Percentiles rank a stretch among this genome's conserved stretches.
These are phyloP conservation scores for Cyberlindnera galapagoensis DNA, from an alignment of 805 yeast species.

Conservation along the genomic window DNA sequence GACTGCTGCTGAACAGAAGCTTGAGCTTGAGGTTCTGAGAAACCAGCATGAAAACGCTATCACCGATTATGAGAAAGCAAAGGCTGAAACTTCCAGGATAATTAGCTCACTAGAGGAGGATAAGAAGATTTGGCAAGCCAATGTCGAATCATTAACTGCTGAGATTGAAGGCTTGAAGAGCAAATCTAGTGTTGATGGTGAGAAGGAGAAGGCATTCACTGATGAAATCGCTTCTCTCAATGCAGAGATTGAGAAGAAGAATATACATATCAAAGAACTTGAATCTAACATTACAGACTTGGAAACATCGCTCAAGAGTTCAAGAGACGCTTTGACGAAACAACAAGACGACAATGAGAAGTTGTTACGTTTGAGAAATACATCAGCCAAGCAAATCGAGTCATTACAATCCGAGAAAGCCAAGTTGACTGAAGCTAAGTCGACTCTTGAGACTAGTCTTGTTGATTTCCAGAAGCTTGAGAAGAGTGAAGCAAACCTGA, in stretches of 20 bases:
- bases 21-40: slow-evolving; percentile 25
- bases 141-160: slow-evolving; percentile 8
- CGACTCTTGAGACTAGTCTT: slow-evolving; percentile 12
- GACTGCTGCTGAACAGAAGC: slow-evolving; percentile 19
- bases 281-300: slow-evolving; percentile 2
- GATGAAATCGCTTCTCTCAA: not conserved
- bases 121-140: slow-evolving; percentile 8
- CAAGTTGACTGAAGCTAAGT: slow-evolving; percentile 19
- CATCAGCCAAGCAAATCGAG: slow-evolving; percentile 16
- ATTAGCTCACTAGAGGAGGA: slow-evolving; percentile 18
- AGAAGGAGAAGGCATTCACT: not conserved
- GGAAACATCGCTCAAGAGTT: slow-evolving; percentile 2
- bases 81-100: slow-evolving; percentile 9
- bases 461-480: slow-evolving; percentile 16
- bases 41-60: slow-evolving; percentile 24
- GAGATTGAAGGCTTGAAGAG: not conserved
- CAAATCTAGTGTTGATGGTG: not conserved
- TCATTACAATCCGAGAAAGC: slow-evolving; percentile 16
- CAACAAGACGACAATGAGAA: slow-evolving; percentile 3
- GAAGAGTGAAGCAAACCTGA: slow-evolving; percentile 18
- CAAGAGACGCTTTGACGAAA: slow-evolving; percentile 5
- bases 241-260: not conserved
- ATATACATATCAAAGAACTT: slow-evolving; percentile 4
- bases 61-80: slow-evolving; percentile 17
- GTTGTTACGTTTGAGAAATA: slow-evolving; percentile 16